Percentiles rank a stretch among this genome's conserved stretches.
Conservation (phyloP, 1,139 yeast species). For the Suhomyces panamericanus region DNA sequence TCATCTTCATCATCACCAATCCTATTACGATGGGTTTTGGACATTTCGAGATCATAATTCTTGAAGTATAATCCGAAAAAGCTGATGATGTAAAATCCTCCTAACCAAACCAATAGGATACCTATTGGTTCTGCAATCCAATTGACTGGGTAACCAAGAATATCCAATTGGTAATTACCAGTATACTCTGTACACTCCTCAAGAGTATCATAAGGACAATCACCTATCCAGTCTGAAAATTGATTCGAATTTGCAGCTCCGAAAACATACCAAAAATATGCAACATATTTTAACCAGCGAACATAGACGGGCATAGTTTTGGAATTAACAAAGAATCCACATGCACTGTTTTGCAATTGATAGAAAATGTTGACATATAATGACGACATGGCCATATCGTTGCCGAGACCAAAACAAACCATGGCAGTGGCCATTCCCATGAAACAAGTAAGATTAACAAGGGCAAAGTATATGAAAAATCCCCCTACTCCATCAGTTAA, state of each 20-base stretch:
- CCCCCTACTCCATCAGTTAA: conserved; percentile 22
- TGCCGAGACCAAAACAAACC: conserved; percentile 22
- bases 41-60: conserved; percentile 23
- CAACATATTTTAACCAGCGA: conserved; percentile 27
- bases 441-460: conserved; percentile 20
- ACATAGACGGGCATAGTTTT: conserved; percentile 29
- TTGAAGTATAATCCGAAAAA: conserved; percentile 18
- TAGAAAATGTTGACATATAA: conserved; percentile 22
- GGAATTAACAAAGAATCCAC: conserved; percentile 29
- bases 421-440: conserved; percentile 25
- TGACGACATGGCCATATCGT: conserved; percentile 21
- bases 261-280: conserved; percentile 29
- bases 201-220: conserved; percentile 17
- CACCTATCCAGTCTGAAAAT: conserved; percentile 23
- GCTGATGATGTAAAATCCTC: conserved; percentile 20
- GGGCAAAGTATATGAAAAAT: conserved; percentile 21
- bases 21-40: conserved; percentile 20
- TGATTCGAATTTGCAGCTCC: conserved; percentile 27
- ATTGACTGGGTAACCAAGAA: conserved; percentile 23
- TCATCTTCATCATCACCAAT: conserved; percentile 22
- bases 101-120: conserved; percentile 21
- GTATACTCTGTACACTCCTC: conserved; percentile 19
- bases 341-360: conserved; percentile 28
- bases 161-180: conserved; percentile 22
- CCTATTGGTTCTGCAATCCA: conserved; percentile 27